phyloP scores from a whole-genome alignment of 805 yeast species.

The Myxozyma neotropica region DNA sequence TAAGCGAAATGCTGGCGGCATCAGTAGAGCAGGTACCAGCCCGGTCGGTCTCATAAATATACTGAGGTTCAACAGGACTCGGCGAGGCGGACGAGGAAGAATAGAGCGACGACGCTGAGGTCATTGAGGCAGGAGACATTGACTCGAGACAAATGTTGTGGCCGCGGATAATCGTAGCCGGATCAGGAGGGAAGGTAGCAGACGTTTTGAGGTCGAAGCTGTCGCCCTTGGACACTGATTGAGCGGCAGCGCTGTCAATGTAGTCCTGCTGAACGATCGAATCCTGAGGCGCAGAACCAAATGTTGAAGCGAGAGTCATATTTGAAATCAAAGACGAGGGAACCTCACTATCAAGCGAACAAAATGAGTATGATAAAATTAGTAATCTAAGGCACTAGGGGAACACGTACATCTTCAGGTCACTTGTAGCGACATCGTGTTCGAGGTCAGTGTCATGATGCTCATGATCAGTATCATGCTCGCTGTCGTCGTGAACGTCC shows the following conservation, averaged over 20 bases:
- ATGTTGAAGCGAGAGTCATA: background rate
- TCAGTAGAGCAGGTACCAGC: background rate
- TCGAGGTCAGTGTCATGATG: slow-evolving; percentile 15
- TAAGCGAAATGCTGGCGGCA: background rate
- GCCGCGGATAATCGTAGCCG: slow-evolving; percentile 25
- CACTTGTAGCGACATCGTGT: slow-evolving; percentile 9
- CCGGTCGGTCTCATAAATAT: background rate
- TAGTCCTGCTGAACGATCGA: background rate
- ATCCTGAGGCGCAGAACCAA: background rate
- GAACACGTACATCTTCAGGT: slow-evolving; percentile 6
- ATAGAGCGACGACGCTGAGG: slow-evolving; percentile 21
- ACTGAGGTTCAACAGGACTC: slow-evolving; percentile 19
- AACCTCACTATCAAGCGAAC: background rate
- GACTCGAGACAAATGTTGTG: slow-evolving; percentile 9
- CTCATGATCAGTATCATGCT: slow-evolving; percentile 30
- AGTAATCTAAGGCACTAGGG: background rate
- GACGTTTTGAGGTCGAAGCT: background rate
- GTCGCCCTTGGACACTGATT: background rate
- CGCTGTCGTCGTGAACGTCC: slow-evolving; percentile 29
- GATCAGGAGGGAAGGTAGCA: slow-evolving; percentile 9
- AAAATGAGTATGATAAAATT: background rate
- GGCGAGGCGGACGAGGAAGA: slow-evolving; percentile 26
- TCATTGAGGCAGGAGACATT: slow-evolving; percentile 31
- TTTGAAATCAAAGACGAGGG: background rate
- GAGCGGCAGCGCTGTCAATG: background rate